phyloP scores from a whole-genome alignment of 768 basidiomycete genomes.

The Boletus edulis region DNA sequence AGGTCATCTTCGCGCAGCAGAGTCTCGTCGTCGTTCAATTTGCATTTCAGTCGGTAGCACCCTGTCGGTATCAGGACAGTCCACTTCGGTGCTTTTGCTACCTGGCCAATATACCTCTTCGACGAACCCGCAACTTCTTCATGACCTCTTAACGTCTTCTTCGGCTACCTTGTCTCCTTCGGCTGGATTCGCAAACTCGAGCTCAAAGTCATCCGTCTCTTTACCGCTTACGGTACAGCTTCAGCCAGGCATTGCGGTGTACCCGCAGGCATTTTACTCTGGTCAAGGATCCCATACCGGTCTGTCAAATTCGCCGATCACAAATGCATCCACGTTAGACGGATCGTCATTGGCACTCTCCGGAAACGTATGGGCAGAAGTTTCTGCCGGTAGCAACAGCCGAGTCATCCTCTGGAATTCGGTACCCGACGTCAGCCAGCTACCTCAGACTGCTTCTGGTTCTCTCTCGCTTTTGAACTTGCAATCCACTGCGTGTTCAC shows the following conservation, averaged over 20 bases:
- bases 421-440: constrained; percentile 69
- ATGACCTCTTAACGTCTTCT: constrained; percentile 62
- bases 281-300: constrained; percentile 59
- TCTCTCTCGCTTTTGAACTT: constrained; percentile 65
- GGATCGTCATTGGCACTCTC: constrained; percentile 68
- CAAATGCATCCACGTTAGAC: constrained; percentile 47
- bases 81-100: constrained; percentile 59
- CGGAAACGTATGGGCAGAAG: constrained; percentile 63
- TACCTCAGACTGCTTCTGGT: constrained; percentile 49
- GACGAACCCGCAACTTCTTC: constrained; percentile 71
- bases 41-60: constrained; percentile 61
- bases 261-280: constrained; percentile 58
- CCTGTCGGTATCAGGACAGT: constrained; percentile 52
- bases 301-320: constrained; percentile 49
- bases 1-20: constrained; percentile 33
- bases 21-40: constrained; percentile 11
- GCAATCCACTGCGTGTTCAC: constrained; percentile 72
- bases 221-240: constrained; percentile 70
- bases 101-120: constrained; percentile 75
- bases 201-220: constrained; percentile 42
- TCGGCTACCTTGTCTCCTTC: constrained; percentile 58
- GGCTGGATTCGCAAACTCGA: constrained; percentile 61
- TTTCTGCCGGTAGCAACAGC: constrained; percentile 52
- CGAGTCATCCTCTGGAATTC: constrained; percentile 78
- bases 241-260: constrained; percentile 66